Conservation (phyloP, 129 eudicot genomes). For the Artemisia tridentata region DNA sequence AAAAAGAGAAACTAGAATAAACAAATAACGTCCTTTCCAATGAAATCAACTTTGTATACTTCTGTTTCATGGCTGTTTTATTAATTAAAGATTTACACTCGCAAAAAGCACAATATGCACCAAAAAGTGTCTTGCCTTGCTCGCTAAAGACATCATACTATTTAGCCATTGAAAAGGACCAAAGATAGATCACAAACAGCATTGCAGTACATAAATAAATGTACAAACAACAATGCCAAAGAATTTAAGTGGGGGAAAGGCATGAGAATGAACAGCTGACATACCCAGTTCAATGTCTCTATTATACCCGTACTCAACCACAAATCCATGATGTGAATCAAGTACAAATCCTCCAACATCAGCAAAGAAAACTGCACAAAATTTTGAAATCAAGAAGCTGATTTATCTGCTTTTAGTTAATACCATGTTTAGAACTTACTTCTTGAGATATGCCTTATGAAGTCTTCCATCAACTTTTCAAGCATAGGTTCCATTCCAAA, state of each 20-base stretch:
- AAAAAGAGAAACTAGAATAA: not conserved
- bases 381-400: slow-evolving; percentile 6
- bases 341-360: slow-evolving; percentile 90
- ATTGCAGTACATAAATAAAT: slow-evolving; percentile 2
- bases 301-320: slow-evolving; percentile 78
- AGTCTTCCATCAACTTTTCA: slow-evolving; percentile 77
- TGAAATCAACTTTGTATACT: slow-evolving; percentile 7
- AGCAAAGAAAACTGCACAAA: slow-evolving; percentile 74
- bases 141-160: slow-evolving; percentile 1
- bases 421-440: slow-evolving; percentile 36
- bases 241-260: not conserved
- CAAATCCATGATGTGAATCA: slow-evolving; percentile 95
- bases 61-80: not conserved
- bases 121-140: not conserved
- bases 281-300: slow-evolving; percentile 83
- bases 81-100: not conserved
- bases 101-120: too few relatives aligned
- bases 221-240: slow-evolving; percentile 3
- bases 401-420: slow-evolving; percentile 1
- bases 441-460: slow-evolving; percentile 70
- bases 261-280: slow-evolving; percentile 21
- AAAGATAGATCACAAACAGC: not conserved
- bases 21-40: not conserved
- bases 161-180: not conserved
- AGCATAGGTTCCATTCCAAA: slow-evolving; percentile 89